Evolutionary conservation across 192 early-diverging fungal species (phyloP).

Genomic region (Backusella macrospora): DNA sequence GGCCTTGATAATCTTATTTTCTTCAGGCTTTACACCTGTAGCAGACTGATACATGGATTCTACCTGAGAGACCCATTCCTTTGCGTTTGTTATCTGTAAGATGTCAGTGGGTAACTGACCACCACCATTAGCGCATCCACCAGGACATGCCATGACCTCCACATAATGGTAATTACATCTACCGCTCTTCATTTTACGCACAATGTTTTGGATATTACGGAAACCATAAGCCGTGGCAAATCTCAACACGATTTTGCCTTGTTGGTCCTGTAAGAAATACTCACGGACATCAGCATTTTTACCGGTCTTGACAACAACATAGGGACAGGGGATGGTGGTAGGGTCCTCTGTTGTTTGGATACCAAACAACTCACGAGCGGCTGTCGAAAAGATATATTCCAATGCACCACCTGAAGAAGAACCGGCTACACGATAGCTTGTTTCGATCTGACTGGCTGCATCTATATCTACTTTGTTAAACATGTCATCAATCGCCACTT

Average conservation of each 20-base stretch:
- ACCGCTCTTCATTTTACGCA: conserved; percentile 90
- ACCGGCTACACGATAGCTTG: conserved; percentile 64
- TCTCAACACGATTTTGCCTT: conserved; percentile 60
- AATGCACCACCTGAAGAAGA: conserved; percentile 91
- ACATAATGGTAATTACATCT: conserved; percentile 85
- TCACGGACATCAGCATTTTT: conserved; percentile 86
- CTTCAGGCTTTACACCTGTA: conserved; percentile 59
- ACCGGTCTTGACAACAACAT: conserved; percentile 69
- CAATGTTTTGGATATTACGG: conserved; percentile 96
- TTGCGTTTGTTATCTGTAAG: conserved; percentile 47
- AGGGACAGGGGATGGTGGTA: conserved; percentile 23
- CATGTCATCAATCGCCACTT: conserved; percentile 60
- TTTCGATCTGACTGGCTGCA: conserved; percentile 21
- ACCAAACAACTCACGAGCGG: conserved; percentile 78
- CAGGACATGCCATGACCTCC: conserved; percentile 97
- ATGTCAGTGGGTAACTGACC: conserved; percentile 79
- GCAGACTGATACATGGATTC: conserved; percentile 69
- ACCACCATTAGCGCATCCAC: conserved; percentile 97
- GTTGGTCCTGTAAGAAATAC: conserved; percentile 52
- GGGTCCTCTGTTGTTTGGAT: conserved; percentile 60
- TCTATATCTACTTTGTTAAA: conserved; percentile 40
- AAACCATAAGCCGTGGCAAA: conserved; percentile 96
- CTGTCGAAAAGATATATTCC: conserved; percentile 85
- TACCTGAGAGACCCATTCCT: conserved; percentile 75
- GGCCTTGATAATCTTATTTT: conserved; percentile 59